Percentiles rank a stretch among this genome's conserved stretches.
phyloP scores from a whole-genome alignment of 2,329 filamentous ascomycete genomes.

The Fusarium equiseti region DNA sequence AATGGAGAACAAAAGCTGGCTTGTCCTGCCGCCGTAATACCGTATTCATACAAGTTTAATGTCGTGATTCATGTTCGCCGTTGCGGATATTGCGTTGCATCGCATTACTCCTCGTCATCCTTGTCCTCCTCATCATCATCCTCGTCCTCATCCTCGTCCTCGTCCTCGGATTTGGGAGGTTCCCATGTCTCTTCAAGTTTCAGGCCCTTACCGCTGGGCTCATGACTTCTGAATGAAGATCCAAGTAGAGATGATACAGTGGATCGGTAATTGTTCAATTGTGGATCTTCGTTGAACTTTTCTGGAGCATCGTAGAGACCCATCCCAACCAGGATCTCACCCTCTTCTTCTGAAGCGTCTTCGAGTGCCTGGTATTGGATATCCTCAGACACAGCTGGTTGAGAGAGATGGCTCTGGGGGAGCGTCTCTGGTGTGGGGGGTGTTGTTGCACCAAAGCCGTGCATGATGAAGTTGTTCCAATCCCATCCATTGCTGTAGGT shows the following conservation, averaged over 20 bases:
- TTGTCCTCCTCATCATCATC: slow-evolving; percentile 39
- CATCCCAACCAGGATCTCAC: slow-evolving; percentile 83
- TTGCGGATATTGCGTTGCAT: slow-evolving; percentile 32
- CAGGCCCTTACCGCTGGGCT: slow-evolving; percentile 75
- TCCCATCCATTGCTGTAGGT: slow-evolving; percentile 42
- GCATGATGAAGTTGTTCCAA: slow-evolving; percentile 62
- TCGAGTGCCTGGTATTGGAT: slow-evolving; percentile 64
- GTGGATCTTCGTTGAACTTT: slow-evolving; percentile 62
- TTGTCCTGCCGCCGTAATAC: slow-evolving; percentile 22
- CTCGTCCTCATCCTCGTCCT: slow-evolving; percentile 62
- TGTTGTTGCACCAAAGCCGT: slow-evolving; percentile 62
- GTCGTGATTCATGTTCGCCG: slow-evolving; percentile 38
- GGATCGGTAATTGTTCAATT: slow-evolving; percentile 66
- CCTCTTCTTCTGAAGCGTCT: slow-evolving; percentile 66
- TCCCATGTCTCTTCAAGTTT: slow-evolving; percentile 87
- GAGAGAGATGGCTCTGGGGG: slow-evolving; percentile 62
- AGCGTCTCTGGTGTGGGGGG: slow-evolving; percentile 72
- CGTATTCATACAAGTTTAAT: slow-evolving; percentile 35
- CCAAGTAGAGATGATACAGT: slow-evolving; percentile 68
- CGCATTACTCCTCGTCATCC: slow-evolving; percentile 39
- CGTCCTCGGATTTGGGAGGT: slow-evolving; percentile 73
- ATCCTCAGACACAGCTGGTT: slow-evolving; percentile 63
- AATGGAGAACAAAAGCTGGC: not conserved
- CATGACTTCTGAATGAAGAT: slow-evolving; percentile 58
- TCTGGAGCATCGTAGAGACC: slow-evolving; percentile 82